phyloP scores from a whole-genome alignment of 345 rosid genomes.

The Viola odorata region DNA sequence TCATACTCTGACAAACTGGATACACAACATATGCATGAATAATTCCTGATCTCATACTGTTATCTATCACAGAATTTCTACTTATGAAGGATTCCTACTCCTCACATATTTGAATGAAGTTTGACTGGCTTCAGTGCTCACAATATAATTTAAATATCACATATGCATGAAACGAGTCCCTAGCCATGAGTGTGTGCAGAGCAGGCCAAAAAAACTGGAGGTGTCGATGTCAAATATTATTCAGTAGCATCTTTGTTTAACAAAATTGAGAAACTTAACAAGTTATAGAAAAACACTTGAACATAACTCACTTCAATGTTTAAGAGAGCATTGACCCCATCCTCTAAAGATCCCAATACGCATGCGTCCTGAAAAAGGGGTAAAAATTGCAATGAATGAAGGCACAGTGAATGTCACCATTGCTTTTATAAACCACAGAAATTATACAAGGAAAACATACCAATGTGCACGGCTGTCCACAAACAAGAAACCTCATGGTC shows the following conservation, averaged over 20 bases:
- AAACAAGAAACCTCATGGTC: slow-evolving; percentile 76
- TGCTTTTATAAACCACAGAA: slow-evolving; percentile 16
- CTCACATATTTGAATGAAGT: too few species aligned
- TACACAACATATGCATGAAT: too few species aligned
- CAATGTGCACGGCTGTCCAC: slow-evolving; percentile 59
- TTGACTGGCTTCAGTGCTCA: too few species aligned
- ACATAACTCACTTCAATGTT: slow-evolving; percentile 75
- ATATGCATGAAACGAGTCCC: too few species aligned
- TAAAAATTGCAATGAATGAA: slow-evolving; percentile 17
- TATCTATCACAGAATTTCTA: too few species aligned
- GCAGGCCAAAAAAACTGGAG: not conserved
- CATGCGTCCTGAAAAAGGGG: slow-evolving; percentile 54
- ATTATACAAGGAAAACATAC: slow-evolving; percentile 38
- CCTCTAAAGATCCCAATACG: slow-evolving; percentile 67
- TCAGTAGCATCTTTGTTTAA: not conserved
- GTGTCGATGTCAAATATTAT: not conserved
- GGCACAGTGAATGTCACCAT: slow-evolving; percentile 2
- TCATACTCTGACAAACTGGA: too few species aligned
- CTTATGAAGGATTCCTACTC: too few species aligned
- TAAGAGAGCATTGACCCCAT: slow-evolving; percentile 90
- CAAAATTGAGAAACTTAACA: slow-evolving; percentile 1
- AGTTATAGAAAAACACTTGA: too few species aligned
- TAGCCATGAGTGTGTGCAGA: not conserved
- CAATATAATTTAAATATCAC: too few species aligned
- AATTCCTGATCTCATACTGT: too few species aligned